Percentiles rank a stretch among this genome's conserved stretches.
Conservation (phyloP, 2,329 filamentous ascomycete species). For the Kalmusia sp. region DNA sequence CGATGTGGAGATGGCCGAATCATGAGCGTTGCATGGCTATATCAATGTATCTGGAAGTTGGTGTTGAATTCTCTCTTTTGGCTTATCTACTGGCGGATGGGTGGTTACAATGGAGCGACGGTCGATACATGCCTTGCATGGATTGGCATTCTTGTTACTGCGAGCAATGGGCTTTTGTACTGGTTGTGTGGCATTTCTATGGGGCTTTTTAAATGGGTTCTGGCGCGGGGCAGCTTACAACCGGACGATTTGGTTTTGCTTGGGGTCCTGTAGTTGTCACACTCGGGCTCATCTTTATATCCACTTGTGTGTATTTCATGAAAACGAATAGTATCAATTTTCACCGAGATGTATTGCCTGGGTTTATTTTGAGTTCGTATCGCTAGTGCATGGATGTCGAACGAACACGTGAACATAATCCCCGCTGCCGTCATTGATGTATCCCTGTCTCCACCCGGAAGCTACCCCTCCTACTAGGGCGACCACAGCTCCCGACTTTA, state of each 20-base stretch:
- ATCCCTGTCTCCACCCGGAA: slow-evolving; percentile 15
- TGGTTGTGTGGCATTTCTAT: neutral
- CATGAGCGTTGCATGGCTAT: neutral
- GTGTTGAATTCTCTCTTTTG: too few relatives aligned
- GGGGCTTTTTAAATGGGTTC: neutral
- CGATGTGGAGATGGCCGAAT: slow-evolving; percentile 44
- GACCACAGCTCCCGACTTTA: too few relatives aligned
- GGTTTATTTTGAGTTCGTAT: too few relatives aligned
- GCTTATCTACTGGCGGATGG: neutral
- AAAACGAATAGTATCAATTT: too few relatives aligned
- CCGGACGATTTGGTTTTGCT: neutral
- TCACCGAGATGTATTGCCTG: too few relatives aligned
- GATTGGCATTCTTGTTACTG: neutral
- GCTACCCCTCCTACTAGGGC: slow-evolving; percentile 16
- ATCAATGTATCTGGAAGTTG: too few relatives aligned
- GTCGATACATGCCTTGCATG: too few relatives aligned
- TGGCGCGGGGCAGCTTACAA: neutral
- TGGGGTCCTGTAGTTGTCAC: neutral
- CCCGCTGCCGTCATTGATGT: slow-evolving; percentile 34
- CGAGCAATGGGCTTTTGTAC: neutral
- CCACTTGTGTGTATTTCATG: neutral
- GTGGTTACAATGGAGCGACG: too few relatives aligned
- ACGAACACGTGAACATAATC: slow-evolving; percentile 7
- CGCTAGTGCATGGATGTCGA: neutral
- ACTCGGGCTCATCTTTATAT: slow-evolving; percentile 1